phyloP scores from a whole-genome alignment of 805 yeast species.

The Candida chilensis region DNA sequence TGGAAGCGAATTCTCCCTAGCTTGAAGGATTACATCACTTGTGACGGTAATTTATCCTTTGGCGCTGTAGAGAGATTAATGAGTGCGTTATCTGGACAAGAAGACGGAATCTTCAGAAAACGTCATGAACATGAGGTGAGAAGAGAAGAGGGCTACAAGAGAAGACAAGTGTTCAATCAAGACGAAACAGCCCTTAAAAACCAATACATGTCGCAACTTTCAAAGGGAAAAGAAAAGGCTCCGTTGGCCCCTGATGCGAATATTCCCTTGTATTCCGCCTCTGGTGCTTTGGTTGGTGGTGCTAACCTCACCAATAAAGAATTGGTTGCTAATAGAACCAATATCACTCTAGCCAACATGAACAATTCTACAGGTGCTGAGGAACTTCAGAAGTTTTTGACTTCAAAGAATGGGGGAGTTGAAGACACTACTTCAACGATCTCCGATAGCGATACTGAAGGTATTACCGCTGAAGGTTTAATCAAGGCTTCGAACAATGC shows the following conservation, averaged over 20 bases:
- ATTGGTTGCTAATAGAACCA: conserved; percentile 52
- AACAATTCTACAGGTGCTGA: conserved; percentile 68
- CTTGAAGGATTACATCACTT: conserved; percentile 72
- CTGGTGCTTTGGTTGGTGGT: conserved; percentile 67
- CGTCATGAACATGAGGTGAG: conserved; percentile 64
- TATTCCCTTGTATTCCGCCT: conserved; percentile 68
- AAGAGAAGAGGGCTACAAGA: conserved; percentile 53
- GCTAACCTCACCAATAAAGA: conserved; percentile 63
- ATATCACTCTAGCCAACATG: conserved; percentile 60
- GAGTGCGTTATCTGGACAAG: conserved; percentile 57
- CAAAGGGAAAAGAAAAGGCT: conserved; percentile 70
- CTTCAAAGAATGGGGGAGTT: no score
- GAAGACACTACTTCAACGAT: no score
- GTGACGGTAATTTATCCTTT: conserved; percentile 79
- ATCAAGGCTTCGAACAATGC: conserved; percentile 21
- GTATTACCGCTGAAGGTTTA: no score
- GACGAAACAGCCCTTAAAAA: conserved; percentile 35
- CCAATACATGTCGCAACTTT: conserved; percentile 39
- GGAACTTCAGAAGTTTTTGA: no score
- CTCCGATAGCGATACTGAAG: no score
- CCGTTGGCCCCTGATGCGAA: conserved; percentile 61
- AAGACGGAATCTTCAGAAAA: conserved; percentile 65
- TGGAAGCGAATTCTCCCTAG: conserved; percentile 73
- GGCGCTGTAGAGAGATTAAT: conserved; percentile 69
- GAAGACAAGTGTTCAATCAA: conserved; percentile 40